Evolutionary conservation across 768 basidiomycete genomes (phyloP).

Genomic region (Sporobolomyces roseus): DNA sequence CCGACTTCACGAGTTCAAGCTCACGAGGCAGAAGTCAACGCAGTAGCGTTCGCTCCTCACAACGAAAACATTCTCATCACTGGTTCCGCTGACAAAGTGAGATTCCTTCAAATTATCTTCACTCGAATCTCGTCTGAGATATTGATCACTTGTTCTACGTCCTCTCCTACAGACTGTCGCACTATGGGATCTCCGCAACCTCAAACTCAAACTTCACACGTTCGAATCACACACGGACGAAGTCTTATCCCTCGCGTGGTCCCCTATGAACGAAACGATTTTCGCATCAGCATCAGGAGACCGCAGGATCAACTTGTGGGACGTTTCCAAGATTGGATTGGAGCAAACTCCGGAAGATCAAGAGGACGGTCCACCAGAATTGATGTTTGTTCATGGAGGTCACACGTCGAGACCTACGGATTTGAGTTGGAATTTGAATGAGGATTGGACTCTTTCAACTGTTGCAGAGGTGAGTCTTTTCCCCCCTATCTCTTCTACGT

Average conservation of each 20-base stretch:
- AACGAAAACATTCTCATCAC: slow-evolving; percentile 75
- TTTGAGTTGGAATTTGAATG: slow-evolving; percentile 67
- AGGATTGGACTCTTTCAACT: slow-evolving; percentile 42
- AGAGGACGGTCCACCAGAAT: slow-evolving; percentile 95
- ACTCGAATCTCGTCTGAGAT: too few species aligned
- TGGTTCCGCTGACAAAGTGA: slow-evolving; percentile 87
- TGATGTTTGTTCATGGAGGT: slow-evolving; percentile 91
- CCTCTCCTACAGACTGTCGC: slow-evolving; percentile 81
- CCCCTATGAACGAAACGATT: slow-evolving; percentile 82
- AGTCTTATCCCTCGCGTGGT: slow-evolving; percentile 91
- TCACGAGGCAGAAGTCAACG: slow-evolving; percentile 84
- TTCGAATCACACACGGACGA: slow-evolving; percentile 94
- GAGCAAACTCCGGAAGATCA: slow-evolving; percentile 98
- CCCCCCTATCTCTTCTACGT: not conserved
- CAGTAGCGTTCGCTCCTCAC: slow-evolving; percentile 83
- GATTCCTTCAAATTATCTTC: slow-evolving; percentile 30
- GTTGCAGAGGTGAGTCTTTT: slow-evolving; percentile 61
- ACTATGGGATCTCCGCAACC: slow-evolving; percentile 75
- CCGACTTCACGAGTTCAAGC: slow-evolving; percentile 72
- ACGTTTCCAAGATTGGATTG: slow-evolving; percentile 79
- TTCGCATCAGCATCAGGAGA: slow-evolving; percentile 95
- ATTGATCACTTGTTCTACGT: not conserved
- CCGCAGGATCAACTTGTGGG: slow-evolving; percentile 91
- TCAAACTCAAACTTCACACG: slow-evolving; percentile 69
- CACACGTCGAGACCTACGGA: slow-evolving; percentile 67